These are phyloP conservation scores for Aeschynomene evenia DNA, from an alignment of 306 rosid species.

Conservation along the genomic window DNA sequence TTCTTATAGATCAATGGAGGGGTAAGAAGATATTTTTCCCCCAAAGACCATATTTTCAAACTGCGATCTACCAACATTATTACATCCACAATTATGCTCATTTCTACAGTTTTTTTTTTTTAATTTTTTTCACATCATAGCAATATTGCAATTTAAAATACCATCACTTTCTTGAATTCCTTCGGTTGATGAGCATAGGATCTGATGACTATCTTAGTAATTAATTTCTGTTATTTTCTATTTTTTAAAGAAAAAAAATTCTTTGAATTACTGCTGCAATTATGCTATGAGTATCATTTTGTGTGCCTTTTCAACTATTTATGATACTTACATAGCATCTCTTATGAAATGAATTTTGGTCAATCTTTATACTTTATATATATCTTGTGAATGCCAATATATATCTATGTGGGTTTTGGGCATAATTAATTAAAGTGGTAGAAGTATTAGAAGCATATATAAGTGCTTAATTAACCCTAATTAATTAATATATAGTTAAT, in stretches of 20 bases:
- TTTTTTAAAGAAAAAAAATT: background rate
- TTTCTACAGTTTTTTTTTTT: no score
- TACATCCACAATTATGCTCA: no score
- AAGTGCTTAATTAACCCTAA: conserved; percentile 45
- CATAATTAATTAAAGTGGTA: conserved; percentile 3
- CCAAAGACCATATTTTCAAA: no score
- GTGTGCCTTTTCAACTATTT: conserved; percentile 25
- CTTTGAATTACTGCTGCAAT: conserved; percentile 25
- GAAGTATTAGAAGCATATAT: conserved; percentile 13
- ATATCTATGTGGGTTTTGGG: conserved; percentile 12
- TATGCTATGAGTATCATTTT: background rate
- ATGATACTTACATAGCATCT: conserved; percentile 14
- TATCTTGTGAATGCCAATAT: conserved; percentile 7
- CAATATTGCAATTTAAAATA: no score
- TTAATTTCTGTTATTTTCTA: conserved; percentile 18
- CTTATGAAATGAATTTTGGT: conserved; percentile 11
- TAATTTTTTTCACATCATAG: no score
- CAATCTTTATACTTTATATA: conserved; percentile 21
- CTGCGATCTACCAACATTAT: no score
- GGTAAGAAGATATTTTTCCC: no score
- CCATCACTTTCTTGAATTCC: background rate
- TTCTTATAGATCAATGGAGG: conserved; percentile 24
- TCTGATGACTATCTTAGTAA: conserved; percentile 1
- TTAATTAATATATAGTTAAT: background rate
- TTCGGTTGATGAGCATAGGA: conserved; percentile 15